Conservation (phyloP, 2,329 filamentous ascomycete genomes). For the Onygenales sp. region DNA sequence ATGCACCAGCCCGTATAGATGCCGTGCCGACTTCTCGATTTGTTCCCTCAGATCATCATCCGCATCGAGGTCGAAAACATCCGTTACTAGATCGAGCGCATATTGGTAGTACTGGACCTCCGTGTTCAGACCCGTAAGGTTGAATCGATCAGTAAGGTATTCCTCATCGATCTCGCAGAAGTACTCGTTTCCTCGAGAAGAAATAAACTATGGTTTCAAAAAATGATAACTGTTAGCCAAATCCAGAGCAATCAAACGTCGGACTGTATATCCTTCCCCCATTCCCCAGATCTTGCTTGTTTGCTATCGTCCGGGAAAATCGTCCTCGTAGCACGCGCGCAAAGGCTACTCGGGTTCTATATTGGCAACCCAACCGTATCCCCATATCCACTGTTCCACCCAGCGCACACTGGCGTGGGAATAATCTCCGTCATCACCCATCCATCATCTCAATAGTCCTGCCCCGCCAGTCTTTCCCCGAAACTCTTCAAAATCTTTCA, state of each 20-base stretch:
- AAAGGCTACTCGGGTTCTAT: neutral
- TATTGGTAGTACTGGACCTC: constrained; percentile 99
- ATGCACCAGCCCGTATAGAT: constrained; percentile 92
- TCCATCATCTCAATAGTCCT: too few species aligned
- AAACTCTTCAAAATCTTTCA: too few species aligned
- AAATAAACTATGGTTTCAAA: constrained; percentile 69
- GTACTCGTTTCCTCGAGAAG: constrained; percentile 94
- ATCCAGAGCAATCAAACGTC: neutral
- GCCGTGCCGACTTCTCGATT: constrained; percentile 92
- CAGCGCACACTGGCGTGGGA: too few species aligned
- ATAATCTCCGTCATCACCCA: too few species aligned
- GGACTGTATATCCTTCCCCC: too few species aligned
- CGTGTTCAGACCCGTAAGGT: constrained; percentile 90
- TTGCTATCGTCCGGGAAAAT: too few species aligned
- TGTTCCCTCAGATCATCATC: constrained; percentile 97
- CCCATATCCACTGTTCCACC: too few species aligned
- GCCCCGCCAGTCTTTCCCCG: too few species aligned
- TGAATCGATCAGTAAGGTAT: constrained; percentile 96
- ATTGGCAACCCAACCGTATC: too few species aligned
- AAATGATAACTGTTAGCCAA: constrained; percentile 5
- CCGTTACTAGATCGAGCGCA: constrained; percentile 91
- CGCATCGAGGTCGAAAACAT: constrained; percentile 97
- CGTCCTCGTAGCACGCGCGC: neutral
- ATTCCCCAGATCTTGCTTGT: too few species aligned
- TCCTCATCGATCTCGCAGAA: constrained; percentile 99